Base-by-base conservation (phyloP, 2,329 filamentous ascomycete species). In the Colletotrichum sp. region DNA sequence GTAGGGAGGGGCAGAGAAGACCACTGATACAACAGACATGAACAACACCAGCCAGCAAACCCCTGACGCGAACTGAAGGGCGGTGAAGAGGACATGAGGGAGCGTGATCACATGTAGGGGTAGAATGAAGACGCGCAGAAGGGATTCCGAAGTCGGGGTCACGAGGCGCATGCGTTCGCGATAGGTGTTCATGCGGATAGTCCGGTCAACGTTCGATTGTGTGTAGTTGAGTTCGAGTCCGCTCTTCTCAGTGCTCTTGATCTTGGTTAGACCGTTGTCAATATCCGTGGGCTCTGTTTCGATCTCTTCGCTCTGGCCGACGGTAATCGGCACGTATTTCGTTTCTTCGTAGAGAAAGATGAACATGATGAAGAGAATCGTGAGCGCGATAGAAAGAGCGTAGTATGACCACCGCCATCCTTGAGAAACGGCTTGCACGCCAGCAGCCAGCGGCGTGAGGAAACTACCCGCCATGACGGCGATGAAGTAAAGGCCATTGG, bases 11-110 rank as follows among this genome's bases (percentile, higher is more conserved):
- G 82, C 72, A 6, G 83, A 81, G 49, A 85, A 83, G 28, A 82
- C 76, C 6, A 82, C 79, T 1, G 83, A 79, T 7, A 82, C 72
- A 0, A 83, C 81, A 3, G 78, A 82, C 3, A 83, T 79, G 15
- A 84, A 77, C 6, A 86, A 77, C 1, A 85, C 83, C 6, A 87
- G 80, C 83, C 83, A 85, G 5, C 82, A 82, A 3, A 87, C 81
- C 0, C 84, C 79, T 0, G 81, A 81, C 5, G 85, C 86, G 70
- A 86, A 88, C 21, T 86, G 85, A 3, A 87, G 55, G 0, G 82
- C 85, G 2, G 83, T 83, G 72, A 85, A 88, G 8, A 83, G 75
- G 10, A 88, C 82, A 2, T 85, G 83, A 1, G 86, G 80, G 16
- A 76, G 63, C 9, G 49, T 67, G 7, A 77, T 71, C 39, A 73